Conservation (phyloP, 495 filamentous ascomycete genomes). For the Talaromyces wortmannii region DNA sequence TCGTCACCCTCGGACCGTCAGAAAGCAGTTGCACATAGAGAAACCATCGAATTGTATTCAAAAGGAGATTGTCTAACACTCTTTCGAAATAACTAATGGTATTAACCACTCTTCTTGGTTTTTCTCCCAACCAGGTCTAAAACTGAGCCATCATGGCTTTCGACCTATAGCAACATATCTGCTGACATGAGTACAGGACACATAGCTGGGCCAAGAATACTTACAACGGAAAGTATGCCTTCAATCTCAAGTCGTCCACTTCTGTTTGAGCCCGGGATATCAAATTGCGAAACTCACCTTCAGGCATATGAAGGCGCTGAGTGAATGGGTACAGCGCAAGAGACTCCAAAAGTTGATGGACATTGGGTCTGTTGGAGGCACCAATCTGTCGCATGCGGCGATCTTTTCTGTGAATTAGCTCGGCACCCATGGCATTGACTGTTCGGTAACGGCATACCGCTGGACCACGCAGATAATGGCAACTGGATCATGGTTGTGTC, state of each 20-base stretch:
- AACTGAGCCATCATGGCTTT: conserved; percentile 24
- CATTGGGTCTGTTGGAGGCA: conserved; percentile 50
- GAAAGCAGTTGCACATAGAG: too few relatives aligned
- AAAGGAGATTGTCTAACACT: too few relatives aligned
- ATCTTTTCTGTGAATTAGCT: conserved; percentile 30
- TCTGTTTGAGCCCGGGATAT: conserved; percentile 61
- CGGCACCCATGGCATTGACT: neutral
- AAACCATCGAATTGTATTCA: too few relatives aligned
- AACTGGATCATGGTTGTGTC: conserved; percentile 64
- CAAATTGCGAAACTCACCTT: conserved; percentile 56
- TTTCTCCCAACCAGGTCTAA: too few relatives aligned
- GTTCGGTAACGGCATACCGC: conserved; percentile 37
- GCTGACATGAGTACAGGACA: conserved; percentile 10
- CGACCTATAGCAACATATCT: conserved; percentile 54
- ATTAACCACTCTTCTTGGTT: neutral
- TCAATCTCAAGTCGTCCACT: conserved; percentile 55
- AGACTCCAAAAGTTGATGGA: conserved; percentile 52
- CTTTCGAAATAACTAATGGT: too few relatives aligned
- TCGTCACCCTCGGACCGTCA: too few relatives aligned
- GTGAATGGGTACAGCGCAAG: conserved; percentile 58
- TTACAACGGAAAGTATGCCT: conserved; percentile 73
- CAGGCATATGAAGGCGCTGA: conserved; percentile 51
- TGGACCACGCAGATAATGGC: conserved; percentile 70
- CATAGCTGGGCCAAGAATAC: conserved; percentile 16
- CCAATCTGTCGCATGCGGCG: conserved; percentile 57